phyloP scores from a whole-genome alignment of 352 stramenopile genomes.

The Phytophthora colocasiae region DNA sequence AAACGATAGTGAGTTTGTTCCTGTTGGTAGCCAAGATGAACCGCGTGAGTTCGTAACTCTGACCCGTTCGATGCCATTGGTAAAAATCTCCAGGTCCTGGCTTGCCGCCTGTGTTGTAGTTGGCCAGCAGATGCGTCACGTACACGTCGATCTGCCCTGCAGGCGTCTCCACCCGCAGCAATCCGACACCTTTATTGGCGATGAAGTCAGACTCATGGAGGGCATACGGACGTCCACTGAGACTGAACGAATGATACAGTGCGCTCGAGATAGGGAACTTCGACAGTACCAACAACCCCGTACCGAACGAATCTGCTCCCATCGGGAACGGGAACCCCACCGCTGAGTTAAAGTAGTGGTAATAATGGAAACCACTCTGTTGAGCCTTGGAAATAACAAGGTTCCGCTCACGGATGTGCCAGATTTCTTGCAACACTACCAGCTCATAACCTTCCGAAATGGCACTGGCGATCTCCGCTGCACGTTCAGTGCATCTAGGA shows the following conservation, averaged over 20 bases:
- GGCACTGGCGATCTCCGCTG: constrained; percentile 67
- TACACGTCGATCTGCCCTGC: constrained; percentile 76
- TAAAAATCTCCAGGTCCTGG: constrained; percentile 76
- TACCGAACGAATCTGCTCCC: constrained; percentile 77
- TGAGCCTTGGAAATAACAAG: constrained; percentile 70
- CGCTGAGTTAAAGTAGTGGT: constrained; percentile 86
- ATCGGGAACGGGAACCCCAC: constrained; percentile 81
- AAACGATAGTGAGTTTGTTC: constrained; percentile 68
- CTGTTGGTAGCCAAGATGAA: constrained; percentile 71
- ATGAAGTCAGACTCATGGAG: constrained; percentile 85
- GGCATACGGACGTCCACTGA: constrained; percentile 79
- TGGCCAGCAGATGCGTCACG: constrained; percentile 80
- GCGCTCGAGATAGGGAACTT: constrained; percentile 68
- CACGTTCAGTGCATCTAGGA: constrained; percentile 73
- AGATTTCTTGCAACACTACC: constrained; percentile 88
- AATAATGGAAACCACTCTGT: constrained; percentile 70
- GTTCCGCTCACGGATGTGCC: constrained; percentile 82
- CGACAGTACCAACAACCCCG: constrained; percentile 77
- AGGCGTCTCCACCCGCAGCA: constrained; percentile 69
- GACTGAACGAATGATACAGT: constrained; percentile 79
- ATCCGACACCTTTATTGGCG: constrained; percentile 78
- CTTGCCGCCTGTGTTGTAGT: constrained; percentile 78
- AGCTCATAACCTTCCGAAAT: constrained; percentile 74
- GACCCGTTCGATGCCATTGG: constrained; percentile 62
- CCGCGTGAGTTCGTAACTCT: constrained; percentile 79